phyloP scores from a whole-genome alignment of 352 stramenopile species.

The Globisporangium polare region DNA sequence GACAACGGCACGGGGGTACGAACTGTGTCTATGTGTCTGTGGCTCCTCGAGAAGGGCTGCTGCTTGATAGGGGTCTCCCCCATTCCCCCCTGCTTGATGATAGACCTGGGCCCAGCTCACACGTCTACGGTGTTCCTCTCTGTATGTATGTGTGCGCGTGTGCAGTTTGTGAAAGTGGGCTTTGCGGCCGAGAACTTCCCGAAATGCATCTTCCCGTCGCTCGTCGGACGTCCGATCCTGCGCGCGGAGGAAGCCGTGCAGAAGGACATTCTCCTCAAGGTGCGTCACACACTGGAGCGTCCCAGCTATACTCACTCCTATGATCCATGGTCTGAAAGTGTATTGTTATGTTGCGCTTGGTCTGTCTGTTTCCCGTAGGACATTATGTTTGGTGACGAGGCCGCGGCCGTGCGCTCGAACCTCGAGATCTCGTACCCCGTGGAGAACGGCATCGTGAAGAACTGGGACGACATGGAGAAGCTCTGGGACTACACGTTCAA shows the following conservation, averaged over 20 bases:
- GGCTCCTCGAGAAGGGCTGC: background rate
- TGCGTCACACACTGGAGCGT: slow-evolving; percentile 8
- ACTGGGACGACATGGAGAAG: slow-evolving; percentile 97
- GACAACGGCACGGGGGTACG: slow-evolving; percentile 85
- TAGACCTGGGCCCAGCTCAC: background rate
- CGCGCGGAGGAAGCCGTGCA: slow-evolving; percentile 90
- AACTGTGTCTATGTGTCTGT: slow-evolving; percentile 3
- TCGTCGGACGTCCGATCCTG: slow-evolving; percentile 93
- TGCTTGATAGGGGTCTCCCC: background rate
- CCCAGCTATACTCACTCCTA: background rate
- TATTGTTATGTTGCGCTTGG: background rate
- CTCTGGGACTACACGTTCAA: slow-evolving; percentile 97
- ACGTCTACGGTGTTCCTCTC: background rate
- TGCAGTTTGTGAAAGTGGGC: slow-evolving; percentile 88
- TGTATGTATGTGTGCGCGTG: background rate
- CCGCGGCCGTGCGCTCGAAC: slow-evolving; percentile 78
- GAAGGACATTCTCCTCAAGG: slow-evolving; percentile 83
- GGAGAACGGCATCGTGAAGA: slow-evolving; percentile 96
- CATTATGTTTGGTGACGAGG: slow-evolving; percentile 95
- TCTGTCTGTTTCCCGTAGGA: slow-evolving; percentile 43
- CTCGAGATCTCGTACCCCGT: slow-evolving; percentile 90
- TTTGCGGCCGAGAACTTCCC: slow-evolving; percentile 96
- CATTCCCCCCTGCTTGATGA: background rate
- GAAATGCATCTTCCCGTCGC: slow-evolving; percentile 92
- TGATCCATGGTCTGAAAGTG: background rate